phyloP scores from a whole-genome alignment of 331 rosid species.

The Cucumis variabilis region DNA sequence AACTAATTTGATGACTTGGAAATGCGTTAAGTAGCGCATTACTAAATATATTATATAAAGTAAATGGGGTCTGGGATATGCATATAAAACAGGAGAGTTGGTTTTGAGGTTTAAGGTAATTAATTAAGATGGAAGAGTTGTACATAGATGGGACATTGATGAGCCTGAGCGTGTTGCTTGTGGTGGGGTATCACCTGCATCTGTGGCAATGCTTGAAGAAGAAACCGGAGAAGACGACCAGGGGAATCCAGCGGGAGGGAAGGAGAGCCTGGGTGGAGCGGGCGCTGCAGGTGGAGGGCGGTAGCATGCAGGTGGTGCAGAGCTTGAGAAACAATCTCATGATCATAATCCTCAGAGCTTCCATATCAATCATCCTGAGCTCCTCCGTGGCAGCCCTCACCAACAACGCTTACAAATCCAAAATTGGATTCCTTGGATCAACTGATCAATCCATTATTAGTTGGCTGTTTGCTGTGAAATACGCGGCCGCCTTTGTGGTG shows the following conservation, averaged over 20 bases:
- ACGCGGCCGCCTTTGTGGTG: conserved; percentile 61
- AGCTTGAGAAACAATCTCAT: conserved; percentile 80
- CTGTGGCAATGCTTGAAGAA: conserved; percentile 11
- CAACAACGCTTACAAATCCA: conserved; percentile 54
- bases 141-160: conserved; percentile 1
- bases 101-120: not conserved
- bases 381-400: conserved; percentile 58
- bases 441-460: conserved; percentile 36
- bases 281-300: not conserved
- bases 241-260: not conserved
- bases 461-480: conserved; percentile 49
- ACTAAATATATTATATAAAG: not conserved
- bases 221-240: not conserved
- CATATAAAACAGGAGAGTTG: conserved; percentile 10
- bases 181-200: conserved; percentile 9
- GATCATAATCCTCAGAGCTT: conserved; percentile 61
- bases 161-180: not conserved
- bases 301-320: conserved; percentile 66
- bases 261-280: conserved; percentile 2
- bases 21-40: not conserved
- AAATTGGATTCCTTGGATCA: conserved; percentile 46
- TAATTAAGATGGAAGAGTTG: not conserved
- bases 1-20: conserved; percentile 9
- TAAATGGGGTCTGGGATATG: not conserved
- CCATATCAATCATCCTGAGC: conserved; percentile 58